Conservation (phyloP, 805 yeast species). For the Candida bentonensis region DNA sequence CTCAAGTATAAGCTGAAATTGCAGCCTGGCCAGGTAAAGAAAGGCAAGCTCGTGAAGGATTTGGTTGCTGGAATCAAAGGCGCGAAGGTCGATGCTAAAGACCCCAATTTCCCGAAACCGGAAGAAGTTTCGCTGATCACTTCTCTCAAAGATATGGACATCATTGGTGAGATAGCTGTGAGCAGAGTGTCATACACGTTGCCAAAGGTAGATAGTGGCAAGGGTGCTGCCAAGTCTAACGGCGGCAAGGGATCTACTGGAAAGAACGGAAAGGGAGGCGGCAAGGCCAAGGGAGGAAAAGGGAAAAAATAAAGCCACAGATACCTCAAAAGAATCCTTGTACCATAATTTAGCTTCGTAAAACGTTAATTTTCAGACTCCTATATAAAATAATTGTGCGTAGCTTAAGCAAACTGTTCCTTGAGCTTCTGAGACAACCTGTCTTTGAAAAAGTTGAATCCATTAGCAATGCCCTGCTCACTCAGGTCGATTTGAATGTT, state of each 20-base stretch:
- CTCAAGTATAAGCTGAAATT: conserved; percentile 72
- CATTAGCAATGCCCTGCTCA: conserved; percentile 47
- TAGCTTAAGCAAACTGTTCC: conserved; percentile 19
- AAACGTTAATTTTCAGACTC: no score
- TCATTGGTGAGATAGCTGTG: neutral
- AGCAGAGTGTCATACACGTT: neutral
- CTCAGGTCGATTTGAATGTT: conserved; percentile 24
- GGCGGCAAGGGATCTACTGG: neutral
- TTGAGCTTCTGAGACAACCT: conserved; percentile 42
- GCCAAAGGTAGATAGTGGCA: neutral
- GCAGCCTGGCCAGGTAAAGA: conserved; percentile 39
- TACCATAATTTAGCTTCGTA: no score
- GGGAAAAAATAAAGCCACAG: neutral
- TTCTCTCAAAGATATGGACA: neutral
- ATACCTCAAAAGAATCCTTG: no score
- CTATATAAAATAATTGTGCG: no score
- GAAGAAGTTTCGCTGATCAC: neutral
- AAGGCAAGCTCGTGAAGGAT: conserved; percentile 6
- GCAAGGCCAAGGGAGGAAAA: neutral
- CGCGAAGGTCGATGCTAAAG: neutral
- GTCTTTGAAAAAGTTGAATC: conserved; percentile 78
- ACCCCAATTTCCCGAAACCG: neutral
- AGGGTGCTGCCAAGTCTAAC: no score
- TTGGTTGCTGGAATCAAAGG: conserved; percentile 3
- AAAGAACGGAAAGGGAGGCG: neutral